These are phyloP conservation scores for Chaetomium fimeti DNA, from an alignment of 495 filamentous ascomycete species.

Conservation along the genomic window DNA sequence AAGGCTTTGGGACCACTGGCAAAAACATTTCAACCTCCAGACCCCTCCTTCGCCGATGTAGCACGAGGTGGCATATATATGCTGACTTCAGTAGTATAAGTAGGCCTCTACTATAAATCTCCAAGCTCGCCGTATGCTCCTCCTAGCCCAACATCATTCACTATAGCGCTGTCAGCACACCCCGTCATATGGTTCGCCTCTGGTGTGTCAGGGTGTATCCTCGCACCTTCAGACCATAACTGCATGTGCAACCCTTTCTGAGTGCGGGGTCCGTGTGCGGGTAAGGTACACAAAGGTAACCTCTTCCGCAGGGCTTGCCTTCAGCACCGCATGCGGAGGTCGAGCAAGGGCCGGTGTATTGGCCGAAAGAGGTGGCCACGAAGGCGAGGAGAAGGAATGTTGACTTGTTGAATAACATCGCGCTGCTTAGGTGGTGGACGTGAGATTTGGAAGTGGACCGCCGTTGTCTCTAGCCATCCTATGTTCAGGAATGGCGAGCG, in stretches of 20 bases:
- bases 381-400: slow-evolving; percentile 4
- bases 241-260: slow-evolving; percentile 32
- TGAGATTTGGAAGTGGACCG: neutral
- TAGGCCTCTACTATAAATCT: too few relatives aligned
- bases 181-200: too few relatives aligned
- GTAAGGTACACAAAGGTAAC: slow-evolving; percentile 32
- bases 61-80: too few relatives aligned
- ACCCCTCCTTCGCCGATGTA: too few relatives aligned
- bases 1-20: too few relatives aligned
- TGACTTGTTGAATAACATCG: slow-evolving; percentile 10
- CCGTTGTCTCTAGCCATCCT: neutral
- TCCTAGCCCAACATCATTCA: too few relatives aligned
- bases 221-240: slow-evolving; percentile 11
- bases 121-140: too few relatives aligned
- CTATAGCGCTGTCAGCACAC: too few relatives aligned
- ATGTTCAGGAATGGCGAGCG: too few relatives aligned
- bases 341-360: slow-evolving; percentile 33
- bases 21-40: too few relatives aligned
- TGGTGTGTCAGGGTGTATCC: too few relatives aligned
- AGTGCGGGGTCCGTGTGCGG: slow-evolving; percentile 26
- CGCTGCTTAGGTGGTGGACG: neutral
- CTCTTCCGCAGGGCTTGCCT: slow-evolving; percentile 25
- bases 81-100: too few relatives aligned
- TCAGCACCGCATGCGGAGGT: slow-evolving; percentile 23
- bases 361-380: slow-evolving; percentile 10